These are phyloP conservation scores for Coemansia sp. DNA, from an alignment of 371 early-diverging fungal species.

Conservation along the genomic window DNA sequence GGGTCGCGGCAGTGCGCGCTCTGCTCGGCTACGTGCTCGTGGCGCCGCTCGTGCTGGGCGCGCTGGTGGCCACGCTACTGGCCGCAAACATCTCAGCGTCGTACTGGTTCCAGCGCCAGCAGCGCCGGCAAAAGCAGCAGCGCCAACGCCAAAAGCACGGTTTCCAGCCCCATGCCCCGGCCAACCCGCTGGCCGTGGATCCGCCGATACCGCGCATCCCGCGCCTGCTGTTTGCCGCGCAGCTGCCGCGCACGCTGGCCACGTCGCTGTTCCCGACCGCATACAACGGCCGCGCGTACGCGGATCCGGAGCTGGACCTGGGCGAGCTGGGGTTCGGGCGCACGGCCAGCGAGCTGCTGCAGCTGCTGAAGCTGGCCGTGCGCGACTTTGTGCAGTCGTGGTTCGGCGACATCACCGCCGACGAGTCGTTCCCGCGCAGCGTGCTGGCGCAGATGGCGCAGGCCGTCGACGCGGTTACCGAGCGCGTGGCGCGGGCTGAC, in stretches of 20 bases:
- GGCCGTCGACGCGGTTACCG: slow-evolving; percentile 29
- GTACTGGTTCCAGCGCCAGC: slow-evolving; percentile 44
- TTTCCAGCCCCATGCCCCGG: too few relatives aligned
- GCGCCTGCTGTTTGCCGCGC: slow-evolving; percentile 22
- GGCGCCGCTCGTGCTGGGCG: slow-evolving; percentile 21
- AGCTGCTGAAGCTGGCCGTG: slow-evolving; percentile 29
- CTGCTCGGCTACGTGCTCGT: slow-evolving; percentile 23
- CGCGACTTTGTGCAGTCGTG: slow-evolving; percentile 56
- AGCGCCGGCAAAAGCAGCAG: slow-evolving; percentile 1
- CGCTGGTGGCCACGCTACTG: slow-evolving; percentile 20
- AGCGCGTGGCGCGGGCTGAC: slow-evolving; percentile 54
- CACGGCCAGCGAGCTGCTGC: slow-evolving; percentile 4
- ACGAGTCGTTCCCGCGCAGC: slow-evolving; percentile 44
- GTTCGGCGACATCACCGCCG: slow-evolving; percentile 51
- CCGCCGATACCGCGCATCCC: slow-evolving; percentile 34
- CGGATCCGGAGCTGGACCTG: neutral
- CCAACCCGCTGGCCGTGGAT: neutral
- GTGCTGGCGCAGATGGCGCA: slow-evolving; percentile 33
- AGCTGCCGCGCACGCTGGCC: neutral
- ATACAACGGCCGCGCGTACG: slow-evolving; percentile 6
- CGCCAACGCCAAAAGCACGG: neutral
- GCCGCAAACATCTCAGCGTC: slow-evolving; percentile 32
- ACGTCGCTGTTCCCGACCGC: slow-evolving; percentile 14
- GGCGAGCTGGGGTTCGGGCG: neutral
- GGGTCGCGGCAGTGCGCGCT: slow-evolving; percentile 16